Base-by-base conservation (phyloP, 352 stramenopile species). In the Albugo candida region DNA sequence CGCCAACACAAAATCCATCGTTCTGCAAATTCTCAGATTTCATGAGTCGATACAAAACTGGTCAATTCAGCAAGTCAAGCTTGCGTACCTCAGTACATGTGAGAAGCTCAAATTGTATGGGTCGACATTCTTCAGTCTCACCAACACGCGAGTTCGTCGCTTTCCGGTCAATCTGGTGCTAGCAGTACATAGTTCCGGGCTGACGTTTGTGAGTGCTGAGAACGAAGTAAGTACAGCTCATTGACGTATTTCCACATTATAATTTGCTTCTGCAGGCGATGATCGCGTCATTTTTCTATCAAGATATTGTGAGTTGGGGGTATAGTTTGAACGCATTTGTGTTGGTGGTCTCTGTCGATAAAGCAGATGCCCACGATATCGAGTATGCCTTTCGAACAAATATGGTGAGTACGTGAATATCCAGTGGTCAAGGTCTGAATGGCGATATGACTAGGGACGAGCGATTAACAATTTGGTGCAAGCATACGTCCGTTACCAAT, bases 301-400 rank as follows among this genome's bases (percentile, higher is more conserved):
- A 56, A 16, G 65, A 82, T 20, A 65, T 92, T 38, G 65, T 67
- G 10, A 89, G 54, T 19, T 92, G 79, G 79, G 76, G 79, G 4
- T 82, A 88, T 53, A 84, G 65, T 35, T 48, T 60, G 21, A 83
- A 71, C 36, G 73, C 70, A 4, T 92, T 92, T 55, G 79, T 92
- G 13, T 73, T 92, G 47, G 75, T 81, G 13, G 65, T 71, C 5
- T 56, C 43, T 1, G 41, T 43, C 38, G 38, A 47, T 12, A 49
- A 49, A 0, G 54, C 71, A 48, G 50, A 75, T 27, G 24, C 24
- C 3, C 24, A 31, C 24, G 24, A 31, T 31, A 59, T 51, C 5
- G 65, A 80, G 37, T 66, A 75, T 42, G 65, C 65, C 18, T 64
- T 80, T 45, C 74, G 70, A 35, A 77, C 63, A 2, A 50, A 53